Base-by-base conservation (phyloP, 2,329 filamentous ascomycete genomes). In the Penicillium sp. region DNA sequence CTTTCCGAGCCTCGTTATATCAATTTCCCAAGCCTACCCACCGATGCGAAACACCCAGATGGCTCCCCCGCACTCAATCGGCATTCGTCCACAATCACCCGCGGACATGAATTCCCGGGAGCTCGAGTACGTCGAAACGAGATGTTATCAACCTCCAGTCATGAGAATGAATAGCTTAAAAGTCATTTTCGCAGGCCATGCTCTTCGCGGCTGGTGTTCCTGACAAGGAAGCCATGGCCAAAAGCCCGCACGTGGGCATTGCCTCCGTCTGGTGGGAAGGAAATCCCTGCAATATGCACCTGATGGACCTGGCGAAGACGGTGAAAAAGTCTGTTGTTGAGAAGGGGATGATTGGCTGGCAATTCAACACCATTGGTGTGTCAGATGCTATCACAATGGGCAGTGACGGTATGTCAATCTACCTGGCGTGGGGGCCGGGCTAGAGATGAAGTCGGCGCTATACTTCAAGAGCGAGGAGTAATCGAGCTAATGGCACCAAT, bases 231-330 rank as follows among this genome's bases (percentile, higher is more conserved):
- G 82, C 84, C 62, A 95, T 97, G 88, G 90, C 91, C 72, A 91
- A 80, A 48, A 86, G 86, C 45, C 88, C 91, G 9, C 91, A 97
- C 55, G 87, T 97, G 26, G 91, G 91, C 49, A 82, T 96, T 63
- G 86, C 90, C 6, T 90, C 86, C 4, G 88, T 96, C 4, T 96
- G 90, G 90, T 97, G 90, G 90, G 90, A 96, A 71, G 91, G 91
- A 27, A 96, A 96, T 66, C 88, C 91, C 34, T 96, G 90, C 82
- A 95, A 95, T 46, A 70, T 73, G 65, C 62, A 74, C 85, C 83
- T 97, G 55, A 78, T 94, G 50, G 89, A 95, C 56, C 79, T 97
- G 53, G 91, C 86, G 33, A 90, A 88, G 63, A 86, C 88, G 41
- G 87, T 93, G 60, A 97, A 96, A 71, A 83, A 82, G 58, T 80